These are phyloP conservation scores for Litsea cubeba DNA, from an alignment of 164 flowering plant genomes.

Conservation along the genomic window DNA sequence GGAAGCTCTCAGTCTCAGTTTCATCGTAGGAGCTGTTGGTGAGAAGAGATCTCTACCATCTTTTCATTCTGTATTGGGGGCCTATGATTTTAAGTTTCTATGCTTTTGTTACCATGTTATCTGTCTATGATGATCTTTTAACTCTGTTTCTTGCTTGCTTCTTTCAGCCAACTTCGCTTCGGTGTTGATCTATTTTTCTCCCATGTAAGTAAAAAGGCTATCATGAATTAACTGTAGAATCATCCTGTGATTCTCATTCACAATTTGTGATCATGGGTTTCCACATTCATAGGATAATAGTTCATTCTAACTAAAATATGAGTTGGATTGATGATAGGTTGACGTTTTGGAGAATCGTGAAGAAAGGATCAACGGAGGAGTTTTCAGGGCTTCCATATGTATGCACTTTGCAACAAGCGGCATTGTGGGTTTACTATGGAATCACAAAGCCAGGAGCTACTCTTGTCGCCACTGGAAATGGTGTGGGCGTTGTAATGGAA, in stretches of 20 bases:
- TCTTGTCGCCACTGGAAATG: conserved; percentile 53
- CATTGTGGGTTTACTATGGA: conserved; percentile 73
- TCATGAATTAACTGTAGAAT: not conserved
- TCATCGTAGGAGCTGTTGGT: conserved; percentile 35
- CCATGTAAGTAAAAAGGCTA: not conserved
- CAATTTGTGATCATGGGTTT: conserved; percentile 9
- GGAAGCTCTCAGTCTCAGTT: conserved; percentile 11
- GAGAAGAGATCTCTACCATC: not conserved
- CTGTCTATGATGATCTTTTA: not conserved
- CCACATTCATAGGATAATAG: not conserved
- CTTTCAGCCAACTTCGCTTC: conserved; percentile 4
- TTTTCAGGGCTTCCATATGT: conserved; percentile 60
- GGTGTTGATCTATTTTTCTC: conserved; percentile 1
- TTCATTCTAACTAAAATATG: not conserved
- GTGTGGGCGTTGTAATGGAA: conserved; percentile 48
- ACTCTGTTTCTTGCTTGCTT: not conserved
- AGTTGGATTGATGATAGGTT: not conserved
- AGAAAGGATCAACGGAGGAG: conserved; percentile 58
- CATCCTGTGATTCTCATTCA: not conserved
- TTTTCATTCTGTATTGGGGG: not conserved
- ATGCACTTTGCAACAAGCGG: conserved; percentile 49
- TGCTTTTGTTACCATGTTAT: too few relatives aligned
- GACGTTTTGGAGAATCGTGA: conserved; percentile 50
- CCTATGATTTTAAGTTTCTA: not conserved
- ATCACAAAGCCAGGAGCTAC: conserved; percentile 58